Base-by-base conservation (phyloP, 2,329 filamentous ascomycete species). In the Penicillium sp. region DNA sequence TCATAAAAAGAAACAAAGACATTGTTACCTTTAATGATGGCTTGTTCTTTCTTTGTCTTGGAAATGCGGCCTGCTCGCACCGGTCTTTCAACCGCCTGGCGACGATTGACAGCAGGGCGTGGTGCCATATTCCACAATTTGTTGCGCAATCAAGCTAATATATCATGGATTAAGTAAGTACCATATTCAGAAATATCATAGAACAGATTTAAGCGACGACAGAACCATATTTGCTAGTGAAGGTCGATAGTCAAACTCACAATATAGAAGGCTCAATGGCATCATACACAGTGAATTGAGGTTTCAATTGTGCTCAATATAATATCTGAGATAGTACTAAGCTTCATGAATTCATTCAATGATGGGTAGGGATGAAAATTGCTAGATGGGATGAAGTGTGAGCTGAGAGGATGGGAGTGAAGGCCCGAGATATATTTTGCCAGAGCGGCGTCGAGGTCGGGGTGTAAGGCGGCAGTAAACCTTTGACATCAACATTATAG, bases 371-470 rank as follows among this genome's bases (percentile, higher is more conserved):
- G 38, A 43, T 50, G 14, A 17, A 35, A 35, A 26, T 10, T 1
- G 19, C 19, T 4, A 7, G 4, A 5, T 35, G 31, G 19, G 12
- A 35, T 51, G 38, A 28, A 22, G 5, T 9, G 16, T 2, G 22
- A 17, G 38, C 4, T 19, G 22, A 30, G 19, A 44, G 16, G n/a
- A 31, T 8, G 12, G 35, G 12, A 38, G 11, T 1, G 25, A 19
- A 25, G 12, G 5, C 7, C 12, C 5, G 6, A 5, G 9, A 49
- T 49, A 44, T 44, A 51, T 51, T 44, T 51, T 51, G 48, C 48
- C 38, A 51, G 25, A 36, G 38, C 48, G 48, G 48, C 38, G 17
- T 41, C 28, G 17, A 50, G 48, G 26, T 50, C 48, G 28, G 28
- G 17, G 30, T 22, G 2, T n/a, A 16, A 22, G 30, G 8, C 6